Base-by-base conservation (phyloP, 306 rosid genomes). In the Inga leiocalycina region DNA sequence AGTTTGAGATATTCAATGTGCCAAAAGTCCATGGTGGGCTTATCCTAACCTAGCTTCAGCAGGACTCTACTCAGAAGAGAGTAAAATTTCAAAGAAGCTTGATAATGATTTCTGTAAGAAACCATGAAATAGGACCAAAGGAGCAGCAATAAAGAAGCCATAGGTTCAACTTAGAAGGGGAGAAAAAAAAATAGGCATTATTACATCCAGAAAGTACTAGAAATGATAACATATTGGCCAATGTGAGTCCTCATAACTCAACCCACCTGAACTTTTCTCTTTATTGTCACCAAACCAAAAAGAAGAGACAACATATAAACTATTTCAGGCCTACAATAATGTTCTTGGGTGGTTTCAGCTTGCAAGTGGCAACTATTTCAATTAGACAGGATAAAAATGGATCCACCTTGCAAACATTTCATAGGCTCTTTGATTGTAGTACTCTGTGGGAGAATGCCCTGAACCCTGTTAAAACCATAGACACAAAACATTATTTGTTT, bases 371-470 rank as follows among this genome's bases (percentile, higher is more conserved):
- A 41, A 10, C 67, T 27, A 27, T 27, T 20, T 8, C 14, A 24
- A 71, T 71, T 52, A 75, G 17, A 71, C 9, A 12, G 49, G 71
- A 80, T 57, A 72, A 72, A 43, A 71, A 44, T 71, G 72, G 49
- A 71, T 57, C 78, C 64, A 71, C 7, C 78, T 71, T 57, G 74
- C 48, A 41, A 80, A 70, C 78, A 80, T 56, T 71, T 80, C 16
- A 15, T 24, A 43, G 71, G 71, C 43, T 80, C 20, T 41, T 24
- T 4, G 34, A 16, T 70, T 37, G 4, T 5, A 39, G 71, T 24
- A 56, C 77, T 27, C 71, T 27, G 61, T 52, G 3, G 70, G 48
- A 43, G 71, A 80, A 57, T 80, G 62, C 68, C 54, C 67, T 22
- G 71, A 75, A 27, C 76, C 76, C 67, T 79, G 57, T 79, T 71